Base-by-base conservation (phyloP, 805 yeast species). In the Ogataea chonburiensis region DNA sequence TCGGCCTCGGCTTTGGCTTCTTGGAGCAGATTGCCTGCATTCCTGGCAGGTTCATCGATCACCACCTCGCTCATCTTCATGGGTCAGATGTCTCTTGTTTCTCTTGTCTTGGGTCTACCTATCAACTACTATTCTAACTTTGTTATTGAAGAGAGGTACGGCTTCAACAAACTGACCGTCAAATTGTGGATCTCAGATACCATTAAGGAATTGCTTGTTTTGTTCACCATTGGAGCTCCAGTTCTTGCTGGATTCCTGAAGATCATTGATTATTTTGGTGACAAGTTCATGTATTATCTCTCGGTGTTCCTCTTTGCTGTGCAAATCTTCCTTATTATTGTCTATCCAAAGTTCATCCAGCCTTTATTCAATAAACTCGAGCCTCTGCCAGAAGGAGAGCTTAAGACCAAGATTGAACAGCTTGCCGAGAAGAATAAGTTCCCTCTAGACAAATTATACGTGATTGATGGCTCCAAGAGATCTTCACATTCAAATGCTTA, bases 401-500 rank as follows among this genome's bases (percentile, higher is more conserved):
- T 93, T 65, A 86, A 86, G 59, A 63, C 73, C 8, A 78, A 84
- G 5, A 87, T 93, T 60, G 94, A 88, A 61, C 68, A 75, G 12
- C 75, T 93, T 46, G 96, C 98, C 13, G 57, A 67, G 11, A 64
- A 71, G 36, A 83, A 86, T 56, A 68, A 77, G 22, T 93, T 93
- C 77, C 99, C 98, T 43, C 74, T 91, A 56, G 76, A 81, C 38
- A 79, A 87, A 55, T 68, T 93, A 37, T 86, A 75, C 53, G 97
- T 89, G 30, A 79, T 89, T 56, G 99, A 93, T 60, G 97, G 98
- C n/a, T 89, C 98, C 26, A 86, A 84, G 58, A 82, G 98, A 68
- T 86, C 96, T 1, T 78, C 94, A 6, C 98, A 93, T 64, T 91
- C 98, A 7, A 93, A 93, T 58, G 99, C 99, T 27, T 91, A 87